phyloP scores from a whole-genome alignment of 495 filamentous ascomycete genomes.

The Baudoinia panamericana region DNA sequence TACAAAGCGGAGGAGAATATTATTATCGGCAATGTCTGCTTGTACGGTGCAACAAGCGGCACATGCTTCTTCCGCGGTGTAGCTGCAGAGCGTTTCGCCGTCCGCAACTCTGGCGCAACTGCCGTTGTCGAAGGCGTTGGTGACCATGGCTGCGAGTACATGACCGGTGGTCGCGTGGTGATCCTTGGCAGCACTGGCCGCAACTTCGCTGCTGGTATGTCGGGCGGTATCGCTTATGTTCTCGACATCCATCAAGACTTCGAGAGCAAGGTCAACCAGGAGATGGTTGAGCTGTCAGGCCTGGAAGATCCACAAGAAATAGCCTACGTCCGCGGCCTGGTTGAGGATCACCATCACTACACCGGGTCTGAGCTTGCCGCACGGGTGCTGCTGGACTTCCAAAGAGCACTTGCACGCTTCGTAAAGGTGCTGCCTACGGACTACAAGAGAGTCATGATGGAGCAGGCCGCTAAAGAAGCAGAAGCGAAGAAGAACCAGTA shows the following conservation, averaged over 20 bases:
- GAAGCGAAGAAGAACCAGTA: conserved; percentile 76
- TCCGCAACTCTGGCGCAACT: conserved; percentile 93
- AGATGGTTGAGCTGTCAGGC: conserved; percentile 91
- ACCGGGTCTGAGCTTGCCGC: conserved; percentile 95
- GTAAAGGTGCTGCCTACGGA: conserved; percentile 92
- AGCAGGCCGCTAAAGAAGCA: conserved; percentile 74
- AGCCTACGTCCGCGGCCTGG: conserved; percentile 80
- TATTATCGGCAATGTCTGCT: conserved; percentile 89
- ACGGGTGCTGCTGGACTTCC: conserved; percentile 94
- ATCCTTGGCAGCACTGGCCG: conserved; percentile 87
- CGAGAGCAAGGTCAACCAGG: conserved; percentile 85
- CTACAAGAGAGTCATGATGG: conserved; percentile 87
- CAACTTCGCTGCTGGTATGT: conserved; percentile 99
- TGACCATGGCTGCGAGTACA: conserved; percentile 98
- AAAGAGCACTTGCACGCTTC: conserved; percentile 78
- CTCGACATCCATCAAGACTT: conserved; percentile 90
- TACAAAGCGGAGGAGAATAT: conserved; percentile 99
- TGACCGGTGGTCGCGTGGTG: conserved; percentile 93
- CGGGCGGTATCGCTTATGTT: conserved; percentile 94
- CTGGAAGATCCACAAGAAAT: conserved; percentile 87
- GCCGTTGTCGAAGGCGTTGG: conserved; percentile 95
- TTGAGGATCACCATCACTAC: conserved; percentile 99
- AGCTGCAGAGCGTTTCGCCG: conserved; percentile 93
- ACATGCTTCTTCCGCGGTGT: conserved; percentile 97
- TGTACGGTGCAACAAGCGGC: conserved; percentile 90